Base-by-base conservation (phyloP, 305 asterid species). In the Fraxinus ornus region DNA sequence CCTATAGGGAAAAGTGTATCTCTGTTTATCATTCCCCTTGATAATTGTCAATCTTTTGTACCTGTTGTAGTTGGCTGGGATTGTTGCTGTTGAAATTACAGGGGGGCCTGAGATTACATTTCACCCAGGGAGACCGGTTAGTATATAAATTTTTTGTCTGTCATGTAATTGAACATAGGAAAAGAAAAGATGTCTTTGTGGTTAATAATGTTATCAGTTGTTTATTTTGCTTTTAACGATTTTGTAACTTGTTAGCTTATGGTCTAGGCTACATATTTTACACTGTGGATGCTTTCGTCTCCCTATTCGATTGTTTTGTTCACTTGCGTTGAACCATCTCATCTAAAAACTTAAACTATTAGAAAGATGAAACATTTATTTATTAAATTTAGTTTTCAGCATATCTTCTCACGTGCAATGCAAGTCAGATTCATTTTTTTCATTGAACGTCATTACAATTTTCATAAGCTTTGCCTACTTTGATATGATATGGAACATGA, bases 61-160 rank as follows among this genome's bases (percentile, higher is more conserved):
- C 12, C n/a, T 6, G 70, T 52, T 85, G 76, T 64, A 92, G 97
- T 80, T 93, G 55, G 97, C 97, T 57, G 97, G 97, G 30, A 81
- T 92, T 73, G 95, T 93, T 60, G 91, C 97, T 41, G 95, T 93
- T 78, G 96, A 93, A 89, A 87, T 93, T 13, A 91, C 97, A 21
- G 97, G 97, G 77, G 97, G 97, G 17, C 97, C 97, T 13, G 92
- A 93, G 62, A 89, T 93, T 83, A 95, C 97, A 47, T 93, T 92
- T 79, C 97, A 93, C 79, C 95, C 97, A 2, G 95, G 97, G 74
- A 87, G 97, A 83, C 89, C 81, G 89, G 97, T 93, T 60, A 66
- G 92, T 86, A 49, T 81, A 26, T 41, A 8, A 28, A 44, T 84
- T 72, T 70, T 7, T 24, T 17, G 52, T 52, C 32, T 35, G 1